Evolutionary conservation across 768 basidiomycete species (phyloP), one percentile per base, ranked within the genome.

Genomic region (Suillus placidus): DNA sequence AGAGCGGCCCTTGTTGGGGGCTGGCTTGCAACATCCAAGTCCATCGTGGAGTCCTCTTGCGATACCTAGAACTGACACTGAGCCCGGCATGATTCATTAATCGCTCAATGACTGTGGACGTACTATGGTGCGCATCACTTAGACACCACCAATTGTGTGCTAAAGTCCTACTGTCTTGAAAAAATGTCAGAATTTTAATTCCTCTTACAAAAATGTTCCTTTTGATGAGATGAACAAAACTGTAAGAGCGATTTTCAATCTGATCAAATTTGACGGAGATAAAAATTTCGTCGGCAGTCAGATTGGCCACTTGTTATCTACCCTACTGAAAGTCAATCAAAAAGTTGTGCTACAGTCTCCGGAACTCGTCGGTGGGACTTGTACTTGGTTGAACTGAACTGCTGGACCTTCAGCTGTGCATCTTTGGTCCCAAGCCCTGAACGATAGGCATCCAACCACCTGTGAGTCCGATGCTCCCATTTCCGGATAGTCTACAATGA

Each of bases 381-480:
- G 23, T 62, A 47, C 63, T 69, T 26, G 30, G 47, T 63, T 4
- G 62, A 69, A 51, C 67, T 68, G 54, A 65, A 68, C 30, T 68
- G 45, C 20, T 60, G 37, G 9, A 65, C 64, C 14, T 60, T 60
- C 34, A 65, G 26, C 55, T 68, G 69, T 3, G 64, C 69, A 69
- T 69, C 65, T 43, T 45, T 63, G 16, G 69, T 66, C 58, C 47
- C 49, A 51, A 69, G 45, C 3, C 66, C 63, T 3, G 37, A 23
- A 23, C 60, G 20, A 49, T 67, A 71, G 26, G 70, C 66, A 30
- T 66, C 69, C 60, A 49, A 23, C 47, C 47, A 49, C n/a, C 47
- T 23, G 47, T 49, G 47, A 54, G 35, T 63, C 23, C 6, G 23
- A 63, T 52, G 62, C 16, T 63, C 49, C 43, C 43, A 45, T n/a